Conservation (phyloP, 768 basidiomycete species). For the Leccinum barrowsii region DNA sequence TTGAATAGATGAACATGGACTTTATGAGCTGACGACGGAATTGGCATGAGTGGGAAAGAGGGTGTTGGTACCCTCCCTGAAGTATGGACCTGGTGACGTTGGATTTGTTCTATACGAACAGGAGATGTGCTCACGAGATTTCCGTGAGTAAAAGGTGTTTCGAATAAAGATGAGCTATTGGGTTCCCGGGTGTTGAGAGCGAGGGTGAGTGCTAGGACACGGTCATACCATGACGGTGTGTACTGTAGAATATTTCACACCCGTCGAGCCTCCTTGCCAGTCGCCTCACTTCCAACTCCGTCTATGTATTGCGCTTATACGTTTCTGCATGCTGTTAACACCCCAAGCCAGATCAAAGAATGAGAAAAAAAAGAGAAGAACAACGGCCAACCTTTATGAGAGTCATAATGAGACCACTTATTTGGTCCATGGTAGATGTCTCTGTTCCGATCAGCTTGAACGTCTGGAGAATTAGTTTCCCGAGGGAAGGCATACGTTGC, state of each 20-base stretch:
- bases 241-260: constrained; percentile 47
- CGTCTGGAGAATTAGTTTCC: constrained; percentile 48
- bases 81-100: constrained; percentile 59
- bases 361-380: neutral
- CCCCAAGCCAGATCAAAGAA: constrained; percentile 43
- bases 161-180: neutral
- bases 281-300: constrained; percentile 56
- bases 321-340: constrained; percentile 56
- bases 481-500: constrained; percentile 59
- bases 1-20: constrained; percentile 98
- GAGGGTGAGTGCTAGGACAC: too few species aligned
- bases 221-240: too few species aligned
- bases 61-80: constrained; percentile 93
- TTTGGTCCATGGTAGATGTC: constrained; percentile 45
- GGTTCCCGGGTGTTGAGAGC: too few species aligned
- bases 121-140: constrained; percentile 38
- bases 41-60: constrained; percentile 87
- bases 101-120: neutral
- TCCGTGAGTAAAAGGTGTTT: constrained; percentile 31
- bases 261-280: constrained; percentile 58
- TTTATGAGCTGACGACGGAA: constrained; percentile 74
- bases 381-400: constrained; percentile 38
- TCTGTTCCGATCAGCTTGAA: constrained; percentile 64
- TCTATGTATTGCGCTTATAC: constrained; percentile 55
- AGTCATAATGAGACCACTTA: constrained; percentile 45